Evolutionary conservation across 441 rosid genomes (phyloP).

Genomic region (Omphalea diandra): DNA sequence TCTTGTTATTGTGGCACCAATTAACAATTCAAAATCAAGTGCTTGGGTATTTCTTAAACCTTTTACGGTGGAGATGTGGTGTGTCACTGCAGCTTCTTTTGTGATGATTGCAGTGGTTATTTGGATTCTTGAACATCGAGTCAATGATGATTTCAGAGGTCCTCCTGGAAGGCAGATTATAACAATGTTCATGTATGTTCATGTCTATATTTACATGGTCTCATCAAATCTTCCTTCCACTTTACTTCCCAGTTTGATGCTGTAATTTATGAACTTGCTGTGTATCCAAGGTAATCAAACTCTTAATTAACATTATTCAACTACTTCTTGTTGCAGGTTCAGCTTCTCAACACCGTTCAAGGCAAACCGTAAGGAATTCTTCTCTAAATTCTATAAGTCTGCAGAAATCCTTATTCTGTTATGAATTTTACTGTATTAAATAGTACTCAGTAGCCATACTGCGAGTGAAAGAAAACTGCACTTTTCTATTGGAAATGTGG

Average conservation of each 20-base stretch:
- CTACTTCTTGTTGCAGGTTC: constrained; percentile 52
- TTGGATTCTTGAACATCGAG: constrained; percentile 83
- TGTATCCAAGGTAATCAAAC: background rate
- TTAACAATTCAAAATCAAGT: constrained; percentile 35
- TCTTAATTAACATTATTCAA: constrained; percentile 22
- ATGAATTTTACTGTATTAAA: background rate
- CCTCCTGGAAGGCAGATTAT: constrained; percentile 62
- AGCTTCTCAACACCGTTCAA: constrained; percentile 81
- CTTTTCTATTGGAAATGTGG: constrained; percentile 4
- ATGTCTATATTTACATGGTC: background rate
- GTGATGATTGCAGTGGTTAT: constrained; percentile 67
- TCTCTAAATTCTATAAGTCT: background rate
- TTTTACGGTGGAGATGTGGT: constrained; percentile 65
- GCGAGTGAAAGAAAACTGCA: background rate
- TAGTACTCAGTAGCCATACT: background rate
- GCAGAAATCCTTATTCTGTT: background rate
- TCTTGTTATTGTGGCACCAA: constrained; percentile 77
- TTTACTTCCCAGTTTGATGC: background rate
- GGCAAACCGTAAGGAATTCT: constrained; percentile 58
- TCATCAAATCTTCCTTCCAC: background rate
- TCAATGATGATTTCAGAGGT: constrained; percentile 76
- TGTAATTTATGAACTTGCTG: background rate
- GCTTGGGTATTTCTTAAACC: constrained; percentile 81
- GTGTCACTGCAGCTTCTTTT: constrained; percentile 57
- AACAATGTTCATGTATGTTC: constrained; percentile 61